Base-by-base conservation (phyloP, 192 early-diverging fungal species). In the Gonapodya prolifera region DNA sequence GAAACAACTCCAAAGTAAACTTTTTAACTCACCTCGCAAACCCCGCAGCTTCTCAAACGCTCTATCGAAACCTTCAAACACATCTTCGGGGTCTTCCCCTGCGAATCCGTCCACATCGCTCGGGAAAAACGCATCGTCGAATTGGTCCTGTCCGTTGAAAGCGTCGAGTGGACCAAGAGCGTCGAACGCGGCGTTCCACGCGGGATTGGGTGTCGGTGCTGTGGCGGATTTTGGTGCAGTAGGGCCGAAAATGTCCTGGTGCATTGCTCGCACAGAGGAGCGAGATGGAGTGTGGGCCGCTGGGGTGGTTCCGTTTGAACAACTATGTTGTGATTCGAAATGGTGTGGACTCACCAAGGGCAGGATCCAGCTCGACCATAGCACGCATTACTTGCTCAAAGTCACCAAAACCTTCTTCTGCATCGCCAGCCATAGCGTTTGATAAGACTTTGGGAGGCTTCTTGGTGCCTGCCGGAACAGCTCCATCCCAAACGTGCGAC, bases 401-500 rank as follows among this genome's bases (percentile, higher is more conserved):
- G 8, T 61, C 45, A 16, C 45, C 45, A 61, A 61, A 61, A 8
- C 45, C 45, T 16, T 61, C 45, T 8, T 61, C 45, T 23, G 8
- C 45, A 8, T 16, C 45, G 23, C 45, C 45, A 61, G 8, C 45
- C 8, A 23, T 23, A 23, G 8, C 45, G 8, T 8, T 61, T 23
- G 45, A 8, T 16, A 8, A 23, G 8, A 61, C 45, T 23, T 23
- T 23, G 23, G 45, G 45, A 8, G 8, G 8, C 45, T 23, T 23
- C 8, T 23, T 23, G 23, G 8, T 61, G 8, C 45, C 45, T 8
- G 45, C 45, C 45, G 45, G 45, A 8, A 16, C 45, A 8, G 45
- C 45, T 23, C 45, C 45, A 61, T 73, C 71, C 71, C 71, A 73
- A 16, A 32, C 71, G 29, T 73, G 71, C 28, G 71, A 18, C 71